Evolutionary conservation across 768 basidiomycete genomes (phyloP).

Genomic region (Rickenella mellea): DNA sequence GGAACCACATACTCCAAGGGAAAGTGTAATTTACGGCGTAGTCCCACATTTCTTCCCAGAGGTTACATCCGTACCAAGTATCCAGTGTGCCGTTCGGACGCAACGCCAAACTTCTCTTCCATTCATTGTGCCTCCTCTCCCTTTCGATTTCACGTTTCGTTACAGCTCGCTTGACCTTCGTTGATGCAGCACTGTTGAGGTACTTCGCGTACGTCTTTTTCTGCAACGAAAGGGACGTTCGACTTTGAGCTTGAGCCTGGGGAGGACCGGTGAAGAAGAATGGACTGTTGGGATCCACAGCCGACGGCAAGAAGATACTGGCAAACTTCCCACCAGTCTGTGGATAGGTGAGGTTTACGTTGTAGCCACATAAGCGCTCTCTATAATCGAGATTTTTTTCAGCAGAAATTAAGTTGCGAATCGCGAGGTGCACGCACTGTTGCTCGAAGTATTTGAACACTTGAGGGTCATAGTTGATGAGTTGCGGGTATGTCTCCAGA

Average conservation of each 20-base stretch:
- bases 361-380: slow-evolving; percentile 8
- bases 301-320: background rate
- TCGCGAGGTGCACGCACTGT: slow-evolving; percentile 2
- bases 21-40: slow-evolving; percentile 66
- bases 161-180: slow-evolving; percentile 59
- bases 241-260: background rate
- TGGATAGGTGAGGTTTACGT: slow-evolving; percentile 11
- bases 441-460: slow-evolving; percentile 9
- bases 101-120: slow-evolving; percentile 39
- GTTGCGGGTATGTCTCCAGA: slow-evolving; percentile 10
- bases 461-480: slow-evolving; percentile 8
- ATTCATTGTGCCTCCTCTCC: slow-evolving; percentile 14
- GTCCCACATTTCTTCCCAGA: slow-evolving; percentile 58
- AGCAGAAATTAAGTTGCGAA: background rate
- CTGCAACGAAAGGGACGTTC: too few species aligned
- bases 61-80: slow-evolving; percentile 36
- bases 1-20: slow-evolving; percentile 36
- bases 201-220: slow-evolving; percentile 71
- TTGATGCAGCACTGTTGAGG: slow-evolving; percentile 97
- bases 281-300: background rate
- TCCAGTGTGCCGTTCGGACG: slow-evolving; percentile 41
- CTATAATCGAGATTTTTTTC: slow-evolving; percentile 1
- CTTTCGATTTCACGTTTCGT: slow-evolving; percentile 2
- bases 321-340: slow-evolving; percentile 7
- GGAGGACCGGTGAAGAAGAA: background rate